Evolutionary conservation across 176 grass and related monocot species (phyloP).

Genomic region (Echinochloa phyllopogon): DNA sequence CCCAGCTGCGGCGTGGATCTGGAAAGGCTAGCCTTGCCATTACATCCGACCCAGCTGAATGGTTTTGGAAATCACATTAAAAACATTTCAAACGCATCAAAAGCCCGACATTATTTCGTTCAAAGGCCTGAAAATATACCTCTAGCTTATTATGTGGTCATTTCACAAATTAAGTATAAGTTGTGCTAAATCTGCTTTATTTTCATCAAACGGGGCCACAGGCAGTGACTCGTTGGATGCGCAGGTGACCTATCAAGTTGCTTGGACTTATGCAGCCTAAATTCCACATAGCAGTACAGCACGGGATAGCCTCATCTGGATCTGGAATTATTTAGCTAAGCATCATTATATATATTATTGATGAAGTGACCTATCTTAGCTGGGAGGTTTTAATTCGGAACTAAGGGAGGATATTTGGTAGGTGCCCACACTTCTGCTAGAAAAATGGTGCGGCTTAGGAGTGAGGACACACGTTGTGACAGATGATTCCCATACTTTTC

Average conservation of each 20-base stretch:
- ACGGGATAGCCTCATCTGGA: constrained; percentile 5
- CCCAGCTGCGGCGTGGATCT: neutral
- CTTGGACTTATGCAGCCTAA: neutral
- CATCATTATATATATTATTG: constrained; percentile 14
- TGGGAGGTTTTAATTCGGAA: neutral
- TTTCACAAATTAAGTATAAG: no score
- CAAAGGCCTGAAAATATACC: neutral
- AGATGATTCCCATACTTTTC: neutral
- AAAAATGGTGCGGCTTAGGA: neutral
- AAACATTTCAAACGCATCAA: neutral
- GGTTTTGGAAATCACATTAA: neutral
- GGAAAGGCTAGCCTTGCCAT: neutral
- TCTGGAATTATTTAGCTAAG: neutral
- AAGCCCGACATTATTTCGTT: neutral
- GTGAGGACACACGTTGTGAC: neutral
- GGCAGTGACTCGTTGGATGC: neutral
- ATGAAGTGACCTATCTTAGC: constrained; percentile 10
- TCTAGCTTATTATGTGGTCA: no score
- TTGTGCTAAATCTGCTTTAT: no score
- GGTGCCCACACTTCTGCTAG: neutral
- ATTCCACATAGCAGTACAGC: neutral
- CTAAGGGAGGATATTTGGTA: constrained; percentile 18
- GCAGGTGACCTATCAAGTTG: neutral
- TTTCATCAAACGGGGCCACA: neutral
- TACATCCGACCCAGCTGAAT: neutral